Conservation (phyloP, 2,329 filamentous ascomycete species). For the Ustilaginoidea virens region DNA sequence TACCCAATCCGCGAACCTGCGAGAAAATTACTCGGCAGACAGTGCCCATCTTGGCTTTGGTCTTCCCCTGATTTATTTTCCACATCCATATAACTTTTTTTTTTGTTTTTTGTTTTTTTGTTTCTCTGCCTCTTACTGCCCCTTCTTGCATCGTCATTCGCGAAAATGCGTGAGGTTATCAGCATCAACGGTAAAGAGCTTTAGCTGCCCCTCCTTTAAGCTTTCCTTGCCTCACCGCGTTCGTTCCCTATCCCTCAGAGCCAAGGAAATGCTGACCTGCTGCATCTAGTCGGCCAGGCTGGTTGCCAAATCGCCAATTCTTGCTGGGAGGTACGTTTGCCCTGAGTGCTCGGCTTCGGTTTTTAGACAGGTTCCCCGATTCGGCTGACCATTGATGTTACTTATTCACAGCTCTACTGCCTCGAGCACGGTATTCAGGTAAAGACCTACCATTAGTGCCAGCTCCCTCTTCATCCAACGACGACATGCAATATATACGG, state of each 20-base stretch:
- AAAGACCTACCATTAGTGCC: constrained; percentile 19
- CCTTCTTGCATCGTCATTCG: constrained; percentile 11
- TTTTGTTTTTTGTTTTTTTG: too few species aligned
- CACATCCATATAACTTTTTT: too few species aligned
- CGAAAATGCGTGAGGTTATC: constrained; percentile 97
- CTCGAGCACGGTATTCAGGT: constrained; percentile 99
- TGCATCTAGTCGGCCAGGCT: constrained; percentile 81
- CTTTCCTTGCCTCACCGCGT: constrained; percentile 9
- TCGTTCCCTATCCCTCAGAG: background rate
- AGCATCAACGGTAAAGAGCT: constrained; percentile 79
- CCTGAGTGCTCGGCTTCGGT: background rate
- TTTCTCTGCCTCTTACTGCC: too few species aligned
- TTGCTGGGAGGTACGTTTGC: constrained; percentile 90
- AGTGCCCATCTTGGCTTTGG: constrained; percentile 6
- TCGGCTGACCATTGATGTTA: too few species aligned
- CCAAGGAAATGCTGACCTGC: constrained; percentile 32
- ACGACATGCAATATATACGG: too few species aligned
- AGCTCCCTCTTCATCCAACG: constrained; percentile 5
- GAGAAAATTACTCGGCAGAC: constrained; percentile 7
- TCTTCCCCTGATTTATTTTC: constrained; percentile 9
- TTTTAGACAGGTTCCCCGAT: too few species aligned
- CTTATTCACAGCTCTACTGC: constrained; percentile 74
- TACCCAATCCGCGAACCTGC: constrained; percentile 6
- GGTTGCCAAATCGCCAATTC: constrained; percentile 99
- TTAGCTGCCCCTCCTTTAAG: constrained; percentile 15